Evolutionary conservation across 768 basidiomycete species (phyloP), one percentile per base, ranked within the genome.

Genomic region (Mycena amicta): DNA sequence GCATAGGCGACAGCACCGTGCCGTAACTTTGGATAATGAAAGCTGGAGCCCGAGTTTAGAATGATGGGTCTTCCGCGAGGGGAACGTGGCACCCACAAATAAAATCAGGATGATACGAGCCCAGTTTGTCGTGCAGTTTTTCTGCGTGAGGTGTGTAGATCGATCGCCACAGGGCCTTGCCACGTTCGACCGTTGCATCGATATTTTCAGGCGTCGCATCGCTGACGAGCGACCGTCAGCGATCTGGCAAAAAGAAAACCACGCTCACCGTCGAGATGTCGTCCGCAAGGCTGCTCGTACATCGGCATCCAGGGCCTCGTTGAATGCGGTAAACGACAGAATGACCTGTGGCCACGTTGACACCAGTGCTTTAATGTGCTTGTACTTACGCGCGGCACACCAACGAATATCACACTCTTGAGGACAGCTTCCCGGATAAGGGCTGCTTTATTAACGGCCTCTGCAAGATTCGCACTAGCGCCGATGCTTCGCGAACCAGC

Each of bases 1-100:
- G 86, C 69, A 90, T 72, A 65, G 91, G 91, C 64, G 89, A 76
- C 66, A 94, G 81, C 37, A 93, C 82, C 39, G 86, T 77, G 70
- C 92, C 92, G 71, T 94, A 94, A 60, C 82, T 82, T 74, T 92
- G 89, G 78, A 93, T 90, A 68, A 94, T 91, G 76, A 93, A 93
- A 59, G 84, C 92, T 93, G 55, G 64, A 59, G 62, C 66, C 67
- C 55, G 68, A 70, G 69, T 67, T 68, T 55, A 70, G 59, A 61
- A 56, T 66, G 66, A 59, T 73, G 72, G 70, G 69, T 71, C 50
- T 53, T 37, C 33, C 51, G 49, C 40, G 43, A 27, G 46, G 51
- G 30, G 40, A 57, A 58, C 51, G 53, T 55, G 47, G 71, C 68
- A 85, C 91, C 78, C 74, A 93, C 92, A 80, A 73, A 94, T 93